Evolutionary conservation across 352 stramenopile genomes (phyloP).

Genomic region (Phytophthora niederhauseri): DNA sequence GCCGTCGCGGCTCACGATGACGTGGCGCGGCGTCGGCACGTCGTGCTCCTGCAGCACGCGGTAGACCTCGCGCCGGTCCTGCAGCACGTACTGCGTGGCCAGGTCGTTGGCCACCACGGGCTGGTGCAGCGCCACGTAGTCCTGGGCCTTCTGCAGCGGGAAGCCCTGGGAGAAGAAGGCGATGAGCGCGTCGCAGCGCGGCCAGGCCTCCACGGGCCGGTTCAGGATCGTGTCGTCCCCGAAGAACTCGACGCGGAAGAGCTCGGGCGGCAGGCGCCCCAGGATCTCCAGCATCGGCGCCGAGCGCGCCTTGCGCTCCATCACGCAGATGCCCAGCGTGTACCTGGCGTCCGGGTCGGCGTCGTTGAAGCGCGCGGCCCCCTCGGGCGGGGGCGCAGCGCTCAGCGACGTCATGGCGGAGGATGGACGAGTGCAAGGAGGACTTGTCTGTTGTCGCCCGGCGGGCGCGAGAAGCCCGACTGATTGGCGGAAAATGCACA

Average conservation of each 20-base stretch:
- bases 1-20: constrained; percentile 95
- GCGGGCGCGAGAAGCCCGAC: background rate
- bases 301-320: constrained; percentile 97
- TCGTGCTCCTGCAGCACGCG: constrained; percentile 89
- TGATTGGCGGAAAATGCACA: constrained; percentile 24
- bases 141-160: constrained; percentile 96
- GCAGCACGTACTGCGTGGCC: constrained; percentile 93
- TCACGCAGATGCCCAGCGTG: constrained; percentile 97
- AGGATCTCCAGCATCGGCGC: constrained; percentile 98
- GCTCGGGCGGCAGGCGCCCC: constrained; percentile 77
- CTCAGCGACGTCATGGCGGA: constrained; percentile 21
- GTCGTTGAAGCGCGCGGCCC: constrained; percentile 36
- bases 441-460: too few species aligned
- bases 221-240: constrained; percentile 97
- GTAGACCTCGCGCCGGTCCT: constrained; percentile 97
- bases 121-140: constrained; percentile 95
- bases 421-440: background rate
- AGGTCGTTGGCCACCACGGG: constrained; percentile 99
- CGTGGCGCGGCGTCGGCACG: constrained; percentile 95
- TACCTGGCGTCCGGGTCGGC: background rate
- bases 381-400: constrained; percentile 4
- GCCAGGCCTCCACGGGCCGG: constrained; percentile 93
- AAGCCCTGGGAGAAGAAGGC: constrained; percentile 99
- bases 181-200: constrained; percentile 97
- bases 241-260: constrained; percentile 98